Evolutionary conservation across 352 stramenopile genomes (phyloP).

Genomic region (Pilasporangium apinafurcum): DNA sequence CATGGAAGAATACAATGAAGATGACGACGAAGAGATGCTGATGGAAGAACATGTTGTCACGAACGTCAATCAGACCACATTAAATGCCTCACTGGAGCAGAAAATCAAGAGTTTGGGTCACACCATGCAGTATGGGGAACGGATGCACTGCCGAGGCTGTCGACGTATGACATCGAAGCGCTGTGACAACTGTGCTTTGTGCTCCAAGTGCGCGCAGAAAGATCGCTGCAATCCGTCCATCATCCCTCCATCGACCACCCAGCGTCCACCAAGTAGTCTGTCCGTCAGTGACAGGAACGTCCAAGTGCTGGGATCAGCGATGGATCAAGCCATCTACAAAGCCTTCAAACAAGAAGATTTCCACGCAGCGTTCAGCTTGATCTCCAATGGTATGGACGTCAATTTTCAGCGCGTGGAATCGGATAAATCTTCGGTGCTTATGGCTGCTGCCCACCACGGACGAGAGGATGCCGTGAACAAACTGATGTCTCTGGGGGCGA

Average conservation of each 20-base stretch:
- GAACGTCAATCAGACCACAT: constrained; percentile 60
- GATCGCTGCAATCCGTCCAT: constrained; percentile 35
- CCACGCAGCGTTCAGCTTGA: constrained; percentile 71
- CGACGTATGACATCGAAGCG: constrained; percentile 74
- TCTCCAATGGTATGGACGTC: constrained; percentile 80
- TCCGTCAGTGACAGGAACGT: constrained; percentile 71
- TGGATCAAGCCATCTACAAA: constrained; percentile 80
- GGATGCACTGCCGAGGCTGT: constrained; percentile 56
- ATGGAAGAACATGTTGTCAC: constrained; percentile 61
- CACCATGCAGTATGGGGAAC: constrained; percentile 66
- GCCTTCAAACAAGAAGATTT: constrained; percentile 76
- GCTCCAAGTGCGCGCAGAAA: constrained; percentile 72
- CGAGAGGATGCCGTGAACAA: constrained; percentile 65
- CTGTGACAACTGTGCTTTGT: constrained; percentile 55
- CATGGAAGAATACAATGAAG: constrained; percentile 52
- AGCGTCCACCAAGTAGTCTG: constrained; percentile 19
- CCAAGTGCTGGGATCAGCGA: constrained; percentile 73
- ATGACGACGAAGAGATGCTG: constrained; percentile 61
- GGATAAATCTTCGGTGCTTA: constrained; percentile 63
- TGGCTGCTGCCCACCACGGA: constrained; percentile 76
- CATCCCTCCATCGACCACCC: not conserved
- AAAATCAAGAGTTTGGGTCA: constrained; percentile 72
- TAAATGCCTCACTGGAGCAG: constrained; percentile 60
- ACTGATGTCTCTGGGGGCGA: constrained; percentile 55
- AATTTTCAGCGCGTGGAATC: constrained; percentile 82